Percentiles rank a stretch among this genome's conserved stretches.
phyloP scores from a whole-genome alignment of 208 protist species.

The Trypanosoma mega region DNA sequence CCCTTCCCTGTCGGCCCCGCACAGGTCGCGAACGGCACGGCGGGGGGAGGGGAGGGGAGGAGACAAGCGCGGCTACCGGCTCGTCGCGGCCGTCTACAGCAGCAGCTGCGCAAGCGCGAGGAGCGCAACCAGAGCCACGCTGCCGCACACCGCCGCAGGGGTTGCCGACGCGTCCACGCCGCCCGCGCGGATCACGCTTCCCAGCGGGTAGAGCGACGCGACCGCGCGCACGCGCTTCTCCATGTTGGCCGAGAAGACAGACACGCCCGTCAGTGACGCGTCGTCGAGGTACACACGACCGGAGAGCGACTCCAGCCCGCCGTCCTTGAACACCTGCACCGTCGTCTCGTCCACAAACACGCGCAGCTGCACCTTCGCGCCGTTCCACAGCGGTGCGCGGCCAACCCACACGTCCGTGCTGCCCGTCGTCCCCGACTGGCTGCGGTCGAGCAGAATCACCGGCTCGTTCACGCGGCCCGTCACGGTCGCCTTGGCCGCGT shows the following conservation, averaged over 20 bases:
- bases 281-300: too few species aligned
- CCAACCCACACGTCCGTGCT: constrained; percentile 1
- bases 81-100: too few species aligned
- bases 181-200: too few species aligned
- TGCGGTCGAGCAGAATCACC: constrained; percentile 2
- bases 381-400: constrained; percentile 6
- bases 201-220: too few species aligned
- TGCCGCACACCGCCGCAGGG: too few species aligned
- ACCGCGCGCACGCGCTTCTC: too few species aligned
- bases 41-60: neutral
- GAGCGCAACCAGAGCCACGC: too few species aligned
- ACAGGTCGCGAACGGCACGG: neutral
- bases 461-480: neutral
- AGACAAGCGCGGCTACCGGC: neutral
- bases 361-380: neutral
- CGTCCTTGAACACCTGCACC: constrained; percentile 57
- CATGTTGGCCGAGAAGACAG: too few species aligned
- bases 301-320: constrained; percentile 13
- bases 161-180: too few species aligned
- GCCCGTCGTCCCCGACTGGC: neutral
- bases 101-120: too few species aligned
- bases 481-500: neutral
- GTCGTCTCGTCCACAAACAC: constrained; percentile 21
- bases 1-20: constrained; percentile 11
- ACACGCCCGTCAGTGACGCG: too few species aligned